phyloP scores from a whole-genome alignment of 345 rosid genomes.

The Excoecaria agallocha region DNA sequence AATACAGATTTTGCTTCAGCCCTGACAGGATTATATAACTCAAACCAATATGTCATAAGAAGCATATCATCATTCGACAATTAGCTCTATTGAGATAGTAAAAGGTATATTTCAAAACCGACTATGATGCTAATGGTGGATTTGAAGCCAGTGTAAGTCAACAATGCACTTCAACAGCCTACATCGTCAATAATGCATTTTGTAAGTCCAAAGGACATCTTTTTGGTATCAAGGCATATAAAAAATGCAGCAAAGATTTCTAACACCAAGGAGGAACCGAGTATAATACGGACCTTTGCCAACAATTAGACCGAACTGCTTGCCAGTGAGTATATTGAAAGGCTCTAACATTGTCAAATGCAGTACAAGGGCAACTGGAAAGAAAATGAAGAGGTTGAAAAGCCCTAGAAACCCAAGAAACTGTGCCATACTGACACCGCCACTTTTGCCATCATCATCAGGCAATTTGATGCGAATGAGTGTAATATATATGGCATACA shows the following conservation, averaged over 20 bases:
- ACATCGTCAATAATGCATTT: neutral
- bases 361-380: conserved; percentile 73
- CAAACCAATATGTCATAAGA: neutral
- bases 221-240: neutral
- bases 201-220: neutral
- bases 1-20: neutral
- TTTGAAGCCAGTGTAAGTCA: neutral
- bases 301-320: conserved; percentile 69
- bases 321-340: conserved; percentile 49
- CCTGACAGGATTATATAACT: neutral
- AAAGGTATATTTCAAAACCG: too few relatives aligned
- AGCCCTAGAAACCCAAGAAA: conserved; percentile 88
- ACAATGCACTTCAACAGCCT: neutral
- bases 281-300: conserved; percentile 65
- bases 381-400: conserved; percentile 70
- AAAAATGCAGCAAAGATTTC: neutral
- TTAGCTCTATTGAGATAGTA: too few relatives aligned
- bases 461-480: conserved; percentile 82
- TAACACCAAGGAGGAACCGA: neutral
- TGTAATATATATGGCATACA: conserved; percentile 80
- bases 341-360: conserved; percentile 68
- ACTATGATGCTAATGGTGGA: too few relatives aligned
- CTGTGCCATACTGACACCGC: conserved; percentile 83
- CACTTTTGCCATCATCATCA: conserved; percentile 69
- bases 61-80: neutral